Base-by-base conservation (phyloP, 2,329 filamentous ascomycete genomes). In the Cladosporium sphaerospermum region DNA sequence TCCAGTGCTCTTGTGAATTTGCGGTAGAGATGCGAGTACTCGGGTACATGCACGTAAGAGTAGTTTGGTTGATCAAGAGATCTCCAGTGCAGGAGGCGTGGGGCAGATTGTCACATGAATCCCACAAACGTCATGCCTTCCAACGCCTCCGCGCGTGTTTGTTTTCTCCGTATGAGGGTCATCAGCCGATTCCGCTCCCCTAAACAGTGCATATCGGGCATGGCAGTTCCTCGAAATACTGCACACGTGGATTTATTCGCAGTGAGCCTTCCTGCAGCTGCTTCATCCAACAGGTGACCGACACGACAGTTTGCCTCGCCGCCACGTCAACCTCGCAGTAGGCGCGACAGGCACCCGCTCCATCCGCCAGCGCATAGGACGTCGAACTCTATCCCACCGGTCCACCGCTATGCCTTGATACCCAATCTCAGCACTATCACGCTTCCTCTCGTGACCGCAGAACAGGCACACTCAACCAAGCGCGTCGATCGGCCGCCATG, bases 251-350 rank as follows among this genome's bases (percentile, higher is more conserved):
- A 28, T 28, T 28, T 18, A 32, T 8, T 13, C 28, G n/a, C 23
- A 16, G 7, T 31, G 7, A 45, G 14, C 34, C 19, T 32, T 31
- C 28, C 31, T 44, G 49, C 49, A 45, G 41, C 19, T 13, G 18
- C 19, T 13, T 45, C 28, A 39, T 32, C 34, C 33, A 39, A 49
- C 18, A 31, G 14, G 11, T 13, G 33, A 32, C 42, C 39, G 36
- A 41, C 28, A 41, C 47, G 40, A n/a, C 18, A 31, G 8, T 14
- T 40, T 45, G 32, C 49, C 49, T 50, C 28, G 36, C 14, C 37
- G 54, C 54, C 54, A 56, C 54, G 45, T 54, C 54, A 56, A 51
- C 34, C 54, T 32, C 51, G 54, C 43, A 55, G 49, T 34, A 54
- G 45, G 43, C 41, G 34, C 33, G 53, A 46, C 48, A 55, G 54